Conservation (phyloP, 225 moss, liverwort and hornwort genomes). For the Lunularia cruciata region DNA sequence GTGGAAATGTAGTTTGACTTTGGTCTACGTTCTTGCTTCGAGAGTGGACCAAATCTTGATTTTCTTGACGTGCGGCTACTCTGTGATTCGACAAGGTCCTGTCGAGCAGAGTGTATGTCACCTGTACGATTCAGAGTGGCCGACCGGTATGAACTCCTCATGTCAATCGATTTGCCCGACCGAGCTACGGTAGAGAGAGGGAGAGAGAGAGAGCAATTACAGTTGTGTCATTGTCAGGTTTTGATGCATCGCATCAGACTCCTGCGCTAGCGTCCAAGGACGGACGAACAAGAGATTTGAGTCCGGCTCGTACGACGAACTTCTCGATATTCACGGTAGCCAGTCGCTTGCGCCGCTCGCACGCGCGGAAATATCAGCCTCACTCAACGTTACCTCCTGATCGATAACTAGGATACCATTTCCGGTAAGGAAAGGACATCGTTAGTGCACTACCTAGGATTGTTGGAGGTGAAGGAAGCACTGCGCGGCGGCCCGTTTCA, state of each 20-base stretch:
- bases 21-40: constrained; percentile 1
- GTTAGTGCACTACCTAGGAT: no score
- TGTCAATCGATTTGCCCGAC: not conserved
- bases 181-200: no score
- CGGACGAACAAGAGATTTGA: no score
- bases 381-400: not conserved
- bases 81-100: not conserved
- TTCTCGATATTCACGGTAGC: no score
- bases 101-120: not conserved
- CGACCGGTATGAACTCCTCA: not conserved
- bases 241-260: not conserved
- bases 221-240: not conserved
- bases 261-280: no score
- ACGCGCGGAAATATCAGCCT: no score
- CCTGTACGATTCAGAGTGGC: not conserved
- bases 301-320: no score
- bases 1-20: constrained; percentile 4
- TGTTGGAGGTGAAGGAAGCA: no score
- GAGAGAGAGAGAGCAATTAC: not conserved
- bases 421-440: no score
- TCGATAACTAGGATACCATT: not conserved
- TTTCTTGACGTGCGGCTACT: not conserved
- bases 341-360: no score
- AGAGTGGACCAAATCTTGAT: constrained; percentile 17
- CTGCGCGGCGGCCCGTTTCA: no score